Evolutionary conservation across 2,329 filamentous ascomycete species (phyloP).

Genomic region (Hymenoscyphus fructigenus): DNA sequence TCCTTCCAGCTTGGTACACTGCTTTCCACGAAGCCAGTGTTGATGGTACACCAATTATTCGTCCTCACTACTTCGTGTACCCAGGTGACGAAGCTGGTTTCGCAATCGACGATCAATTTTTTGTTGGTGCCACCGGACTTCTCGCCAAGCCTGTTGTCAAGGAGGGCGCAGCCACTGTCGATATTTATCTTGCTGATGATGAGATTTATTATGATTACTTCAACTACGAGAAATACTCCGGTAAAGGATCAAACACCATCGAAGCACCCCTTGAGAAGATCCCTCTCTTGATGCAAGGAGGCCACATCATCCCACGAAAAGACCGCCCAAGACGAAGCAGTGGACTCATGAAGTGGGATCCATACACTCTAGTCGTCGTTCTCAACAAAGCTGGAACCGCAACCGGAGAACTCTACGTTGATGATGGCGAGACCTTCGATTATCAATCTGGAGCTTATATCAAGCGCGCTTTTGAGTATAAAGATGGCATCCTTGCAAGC

Average conservation of each 20-base stretch:
- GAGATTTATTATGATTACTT: constrained; percentile 97
- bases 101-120: constrained; percentile 87
- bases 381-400: constrained; percentile 69
- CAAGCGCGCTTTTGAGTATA: constrained; percentile 74
- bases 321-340: constrained; percentile 84
- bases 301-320: constrained; percentile 86
- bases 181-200: constrained; percentile 85
- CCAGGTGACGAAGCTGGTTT: constrained; percentile 86
- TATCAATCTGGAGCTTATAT: constrained; percentile 85
- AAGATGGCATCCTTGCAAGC: constrained; percentile 60
- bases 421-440: constrained; percentile 92
- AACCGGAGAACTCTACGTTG: constrained; percentile 80
- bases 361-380: constrained; percentile 85
- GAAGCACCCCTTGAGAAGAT: constrained; percentile 81
- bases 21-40: constrained; percentile 88
- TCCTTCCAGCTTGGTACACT: constrained; percentile 94
- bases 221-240: constrained; percentile 72
- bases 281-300: constrained; percentile 87
- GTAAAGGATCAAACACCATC: constrained; percentile 68
- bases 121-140: constrained; percentile 82
- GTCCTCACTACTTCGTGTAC: constrained; percentile 91
- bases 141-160: constrained; percentile 89
- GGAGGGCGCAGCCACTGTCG: constrained; percentile 68
- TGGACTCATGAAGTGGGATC: constrained; percentile 88
- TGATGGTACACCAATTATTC: constrained; percentile 81